These are phyloP conservation scores for Candida suzukii DNA, from an alignment of 805 yeast genomes.

Conservation along the genomic window DNA sequence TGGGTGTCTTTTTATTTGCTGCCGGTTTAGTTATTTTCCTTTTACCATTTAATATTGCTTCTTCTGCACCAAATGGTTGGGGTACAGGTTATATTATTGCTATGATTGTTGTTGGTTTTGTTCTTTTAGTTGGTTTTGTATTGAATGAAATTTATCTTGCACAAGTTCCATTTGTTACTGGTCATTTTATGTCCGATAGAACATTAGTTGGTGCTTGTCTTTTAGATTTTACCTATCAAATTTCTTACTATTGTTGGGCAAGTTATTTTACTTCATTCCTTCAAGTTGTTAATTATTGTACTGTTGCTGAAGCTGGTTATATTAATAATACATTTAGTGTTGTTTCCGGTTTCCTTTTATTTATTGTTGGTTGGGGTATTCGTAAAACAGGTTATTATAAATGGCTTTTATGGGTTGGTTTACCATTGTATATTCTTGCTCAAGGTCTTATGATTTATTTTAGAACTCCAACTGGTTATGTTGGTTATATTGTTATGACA, in stretches of 20 bases:
- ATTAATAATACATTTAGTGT: not conserved
- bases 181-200: not conserved
- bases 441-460: constrained; percentile 48
- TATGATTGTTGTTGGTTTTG: constrained; percentile 21
- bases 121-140: constrained; percentile 16
- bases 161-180: constrained; percentile 24
- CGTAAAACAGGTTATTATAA: not conserved
- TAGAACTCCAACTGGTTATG: constrained; percentile 38
- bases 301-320: not conserved
- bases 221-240: not conserved
- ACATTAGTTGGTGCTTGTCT: not conserved
- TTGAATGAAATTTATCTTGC: constrained; percentile 25
- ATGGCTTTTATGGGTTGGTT: not conserved
- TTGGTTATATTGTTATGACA: constrained; percentile 56
- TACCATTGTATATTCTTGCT: not conserved
- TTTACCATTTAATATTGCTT: constrained; percentile 28
- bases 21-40: constrained; percentile 29
- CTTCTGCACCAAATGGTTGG: constrained; percentile 26
- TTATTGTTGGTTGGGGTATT: not conserved
- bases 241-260: not conserved
- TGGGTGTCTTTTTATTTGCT: constrained; percentile 28
- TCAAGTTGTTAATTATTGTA: not conserved
- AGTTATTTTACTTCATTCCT: not conserved
- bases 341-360: not conserved
- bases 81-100: constrained; percentile 29